Evolutionary conservation across 2,329 filamentous ascomycete species (phyloP).

Genomic region (Colletotrichum sidae): DNA sequence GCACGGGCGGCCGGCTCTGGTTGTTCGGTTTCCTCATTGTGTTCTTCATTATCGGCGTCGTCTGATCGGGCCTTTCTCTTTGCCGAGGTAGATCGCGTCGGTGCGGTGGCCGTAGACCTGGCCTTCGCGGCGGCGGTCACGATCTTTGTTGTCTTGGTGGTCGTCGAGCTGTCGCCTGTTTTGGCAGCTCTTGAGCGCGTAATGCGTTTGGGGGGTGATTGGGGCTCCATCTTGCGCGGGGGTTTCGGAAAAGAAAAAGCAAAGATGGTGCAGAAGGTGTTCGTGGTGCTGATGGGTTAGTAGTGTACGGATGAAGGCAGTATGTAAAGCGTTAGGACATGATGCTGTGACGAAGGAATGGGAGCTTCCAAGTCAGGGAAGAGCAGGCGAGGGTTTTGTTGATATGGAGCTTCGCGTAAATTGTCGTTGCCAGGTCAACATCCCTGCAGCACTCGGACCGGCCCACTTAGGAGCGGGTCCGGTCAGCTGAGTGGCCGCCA

Average conservation of each 20-base stretch:
- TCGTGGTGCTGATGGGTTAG: slow-evolving; percentile 27
- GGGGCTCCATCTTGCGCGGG: slow-evolving; percentile 57
- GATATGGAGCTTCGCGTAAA: slow-evolving; percentile 38
- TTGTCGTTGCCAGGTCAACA: slow-evolving; percentile 33
- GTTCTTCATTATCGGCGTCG: slow-evolving; percentile 62
- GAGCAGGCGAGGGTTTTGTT: slow-evolving; percentile 36
- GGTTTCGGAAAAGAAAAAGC: neutral
- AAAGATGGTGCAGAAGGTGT: slow-evolving; percentile 22
- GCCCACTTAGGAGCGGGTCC: slow-evolving; percentile 19
- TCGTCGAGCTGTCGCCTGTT: slow-evolving; percentile 48
- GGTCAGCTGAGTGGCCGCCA: slow-evolving; percentile 16
- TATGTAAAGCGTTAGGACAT: slow-evolving; percentile 26
- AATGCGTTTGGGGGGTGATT: slow-evolving; percentile 69
- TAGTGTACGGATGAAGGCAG: slow-evolving; percentile 17
- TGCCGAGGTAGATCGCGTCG: slow-evolving; percentile 41
- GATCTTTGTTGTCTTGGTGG: slow-evolving; percentile 56
- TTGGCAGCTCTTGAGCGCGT: slow-evolving; percentile 63
- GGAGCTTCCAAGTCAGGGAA: slow-evolving; percentile 24
- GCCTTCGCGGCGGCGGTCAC: slow-evolving; percentile 62
- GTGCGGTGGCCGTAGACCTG: slow-evolving; percentile 49
- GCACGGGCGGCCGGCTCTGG: slow-evolving; percentile 44
- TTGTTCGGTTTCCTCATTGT: slow-evolving; percentile 46
- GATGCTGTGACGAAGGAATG: slow-evolving; percentile 23
- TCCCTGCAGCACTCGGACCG: neutral
- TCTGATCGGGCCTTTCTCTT: slow-evolving; percentile 69